Evolutionary conservation across 805 yeast species (phyloP).

Genomic region (Metschnikowia lunata): DNA sequence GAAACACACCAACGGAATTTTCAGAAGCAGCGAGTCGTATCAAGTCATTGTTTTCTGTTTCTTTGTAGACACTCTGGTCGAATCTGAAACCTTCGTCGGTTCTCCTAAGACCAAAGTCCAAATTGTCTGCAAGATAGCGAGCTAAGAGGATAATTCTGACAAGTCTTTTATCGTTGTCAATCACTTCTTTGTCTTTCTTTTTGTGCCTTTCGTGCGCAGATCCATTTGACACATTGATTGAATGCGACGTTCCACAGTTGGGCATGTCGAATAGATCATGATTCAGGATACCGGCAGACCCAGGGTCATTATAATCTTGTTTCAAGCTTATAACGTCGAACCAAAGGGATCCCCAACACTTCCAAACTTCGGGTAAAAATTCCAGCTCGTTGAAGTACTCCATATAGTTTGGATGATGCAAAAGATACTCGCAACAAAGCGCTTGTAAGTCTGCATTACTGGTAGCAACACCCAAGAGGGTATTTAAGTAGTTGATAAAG

Average conservation of each 20-base stretch:
- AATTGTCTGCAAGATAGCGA: slow-evolving; percentile 46
- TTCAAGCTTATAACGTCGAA: slow-evolving; percentile 57
- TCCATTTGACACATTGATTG: slow-evolving; percentile 27
- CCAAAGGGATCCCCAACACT: slow-evolving; percentile 83
- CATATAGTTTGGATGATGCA: slow-evolving; percentile 36
- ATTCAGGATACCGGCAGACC: slow-evolving; percentile 54
- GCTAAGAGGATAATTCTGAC: slow-evolving; percentile 50
- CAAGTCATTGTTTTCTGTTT: slow-evolving; percentile 22
- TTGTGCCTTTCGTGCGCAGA: slow-evolving; percentile 16
- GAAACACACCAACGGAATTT: slow-evolving; percentile 20
- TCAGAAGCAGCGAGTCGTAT: slow-evolving; percentile 17
- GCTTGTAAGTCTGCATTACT: slow-evolving; percentile 23
- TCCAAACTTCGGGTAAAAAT: slow-evolving; percentile 72
- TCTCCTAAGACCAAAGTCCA: slow-evolving; percentile 52
- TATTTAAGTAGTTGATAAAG: slow-evolving; percentile 59
- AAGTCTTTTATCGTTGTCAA: slow-evolving; percentile 48
- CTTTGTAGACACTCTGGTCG: slow-evolving; percentile 25
- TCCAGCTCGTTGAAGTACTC: slow-evolving; percentile 55
- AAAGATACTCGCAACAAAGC: slow-evolving; percentile 19
- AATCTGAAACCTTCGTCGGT: slow-evolving; percentile 43
- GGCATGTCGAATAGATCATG: slow-evolving; percentile 59
- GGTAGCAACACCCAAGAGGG: slow-evolving; percentile 39
- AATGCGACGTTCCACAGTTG: slow-evolving; percentile 49
- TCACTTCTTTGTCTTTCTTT: slow-evolving; percentile 25
- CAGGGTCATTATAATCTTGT: slow-evolving; percentile 45